Conservation (phyloP, 2,329 filamentous ascomycete genomes). For the Fusarium tricinctum region DNA sequence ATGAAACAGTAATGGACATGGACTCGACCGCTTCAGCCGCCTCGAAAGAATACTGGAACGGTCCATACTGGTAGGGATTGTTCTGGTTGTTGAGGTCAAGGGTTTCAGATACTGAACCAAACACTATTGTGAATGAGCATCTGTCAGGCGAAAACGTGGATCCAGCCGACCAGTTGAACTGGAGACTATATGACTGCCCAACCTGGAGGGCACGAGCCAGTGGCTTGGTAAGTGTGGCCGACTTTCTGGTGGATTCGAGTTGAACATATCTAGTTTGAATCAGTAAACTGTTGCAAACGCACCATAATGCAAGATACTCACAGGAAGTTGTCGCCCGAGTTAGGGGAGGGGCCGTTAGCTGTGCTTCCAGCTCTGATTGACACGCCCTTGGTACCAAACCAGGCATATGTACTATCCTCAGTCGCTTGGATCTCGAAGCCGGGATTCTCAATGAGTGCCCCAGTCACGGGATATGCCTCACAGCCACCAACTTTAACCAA, state of each 20-base stretch:
- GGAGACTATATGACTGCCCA: not conserved
- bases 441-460: conserved; percentile 7
- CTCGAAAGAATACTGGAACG: not conserved
- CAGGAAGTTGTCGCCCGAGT: not conserved
- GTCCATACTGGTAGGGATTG: not conserved
- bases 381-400: conserved; percentile 14
- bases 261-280: not conserved
- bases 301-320: not conserved
- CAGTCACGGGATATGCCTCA: conserved; percentile 11
- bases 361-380: not conserved
- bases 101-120: not conserved
- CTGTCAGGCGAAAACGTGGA: not conserved
- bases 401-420: conserved; percentile 10
- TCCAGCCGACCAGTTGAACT: conserved; percentile 16
- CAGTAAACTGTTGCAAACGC: accelerated
- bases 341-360: accelerated
- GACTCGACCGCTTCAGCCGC: not conserved
- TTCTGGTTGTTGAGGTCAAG: accelerated
- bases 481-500: conserved; percentile 7
- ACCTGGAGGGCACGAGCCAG: not conserved
- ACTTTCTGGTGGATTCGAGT: not conserved
- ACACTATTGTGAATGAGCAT: not conserved
- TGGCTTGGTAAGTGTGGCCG: conserved; percentile 1
- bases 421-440: conserved; percentile 17
- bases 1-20: conserved; percentile 5